phyloP scores from a whole-genome alignment of 306 rosid species.

The Arachis stenosperma region DNA sequence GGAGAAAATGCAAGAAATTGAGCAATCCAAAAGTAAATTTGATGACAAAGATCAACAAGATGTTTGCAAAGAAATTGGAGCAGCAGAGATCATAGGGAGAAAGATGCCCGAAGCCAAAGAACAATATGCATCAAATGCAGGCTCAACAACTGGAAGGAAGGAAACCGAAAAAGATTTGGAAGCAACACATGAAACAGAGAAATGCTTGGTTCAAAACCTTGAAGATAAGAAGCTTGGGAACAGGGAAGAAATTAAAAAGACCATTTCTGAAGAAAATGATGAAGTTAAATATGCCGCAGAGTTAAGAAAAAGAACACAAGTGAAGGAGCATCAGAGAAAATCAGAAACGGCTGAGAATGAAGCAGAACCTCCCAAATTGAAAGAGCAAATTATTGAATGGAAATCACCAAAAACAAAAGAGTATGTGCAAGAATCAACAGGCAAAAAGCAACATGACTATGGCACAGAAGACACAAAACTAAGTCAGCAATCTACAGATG shows the following conservation, averaged over 20 bases:
- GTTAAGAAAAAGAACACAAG: conserved; percentile 16
- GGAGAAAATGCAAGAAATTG: conserved; percentile 21
- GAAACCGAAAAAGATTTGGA: conserved; percentile 23
- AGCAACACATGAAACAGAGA: conserved; percentile 19
- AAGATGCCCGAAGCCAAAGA: not conserved
- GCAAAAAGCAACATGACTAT: not conserved
- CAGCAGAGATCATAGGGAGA: not conserved
- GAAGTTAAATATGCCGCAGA: conserved; percentile 5
- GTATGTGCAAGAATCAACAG: conserved; percentile 6
- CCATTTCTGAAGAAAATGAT: conserved; percentile 15
- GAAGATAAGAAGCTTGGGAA: conserved; percentile 25
- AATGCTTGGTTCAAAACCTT: conserved; percentile 13
- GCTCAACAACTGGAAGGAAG: not conserved
- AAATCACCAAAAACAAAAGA: conserved; percentile 13
- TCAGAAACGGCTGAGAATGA: conserved; percentile 18
- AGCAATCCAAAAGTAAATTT: conserved; percentile 2
- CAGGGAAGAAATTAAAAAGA: not conserved
- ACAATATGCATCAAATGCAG: conserved; percentile 21
- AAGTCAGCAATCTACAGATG: conserved; percentile 12
- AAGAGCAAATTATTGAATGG: not conserved
- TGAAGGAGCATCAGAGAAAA: conserved; percentile 15
- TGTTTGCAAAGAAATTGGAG: conserved; percentile 12
- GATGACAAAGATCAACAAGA: conserved; percentile 22
- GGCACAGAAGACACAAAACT: not conserved
- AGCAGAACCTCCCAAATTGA: conserved; percentile 21